Base-by-base conservation (phyloP, 2,329 filamentous ascomycete species). In the Leptographium flavum region DNA sequence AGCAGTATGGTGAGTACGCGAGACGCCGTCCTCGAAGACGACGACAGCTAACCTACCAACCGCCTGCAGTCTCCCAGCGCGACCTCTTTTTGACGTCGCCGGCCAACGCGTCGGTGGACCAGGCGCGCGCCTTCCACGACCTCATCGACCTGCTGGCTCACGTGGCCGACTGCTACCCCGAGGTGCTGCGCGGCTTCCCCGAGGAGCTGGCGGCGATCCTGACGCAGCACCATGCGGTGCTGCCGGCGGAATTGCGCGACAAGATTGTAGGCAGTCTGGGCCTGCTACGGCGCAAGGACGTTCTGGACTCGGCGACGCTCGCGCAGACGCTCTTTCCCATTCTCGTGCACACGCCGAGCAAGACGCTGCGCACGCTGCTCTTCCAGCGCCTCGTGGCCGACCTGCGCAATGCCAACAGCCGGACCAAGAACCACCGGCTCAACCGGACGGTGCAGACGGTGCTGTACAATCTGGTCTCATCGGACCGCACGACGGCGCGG, bases 371-470 rank as follows among this genome's bases (percentile, higher is more conserved):
- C 39, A 76, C 80, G 33, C 70, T 95, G 13, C 71, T 96, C 76
- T 92, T 73, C 73, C 80, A 66, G 55, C 95, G 94, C 63, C 94
- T 96, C 49, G 69, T 96, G 30, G 88, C 84, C 53, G 92, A 98
- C 60, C 70, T 98, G 55, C 79, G 90, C 48, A 82, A 84, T 43
- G 82, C 86, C 1, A 98, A 98, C 64, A 74, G 80, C 2, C 94
- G 92, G 63, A 66, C 80, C 10, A 90, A 78, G 45, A 95, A 98
- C 58, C 92, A 98, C 66, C 84, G 81, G 46, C 75, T 98, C 44
- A 98, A 98, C 64, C 79, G 85, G 44, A 92, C 85, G 4, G 83
- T 96, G 48, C 92, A 98, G 63, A 93, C 85, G 3, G 86, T 93
- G 13, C 76, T 96, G 25, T 94, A 87, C 69, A 94, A 94, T 61